Percentiles rank a stretch among this genome's conserved stretches.
Conservation (phyloP, 805 yeast genomes). For the Zygoascus ofunaensis region DNA sequence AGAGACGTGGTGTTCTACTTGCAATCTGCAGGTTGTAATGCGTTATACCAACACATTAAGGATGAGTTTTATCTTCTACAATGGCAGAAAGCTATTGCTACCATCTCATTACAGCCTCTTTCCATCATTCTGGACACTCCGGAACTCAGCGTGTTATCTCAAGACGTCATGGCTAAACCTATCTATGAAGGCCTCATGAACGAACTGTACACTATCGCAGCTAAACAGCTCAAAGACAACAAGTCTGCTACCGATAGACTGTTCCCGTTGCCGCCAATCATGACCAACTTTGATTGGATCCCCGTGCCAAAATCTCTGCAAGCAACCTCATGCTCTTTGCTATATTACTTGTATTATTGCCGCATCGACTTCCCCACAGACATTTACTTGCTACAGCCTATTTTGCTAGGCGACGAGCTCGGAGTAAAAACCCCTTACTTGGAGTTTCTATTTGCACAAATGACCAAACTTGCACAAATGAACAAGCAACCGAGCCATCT, state of each 20-base stretch:
- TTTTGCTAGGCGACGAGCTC: slow-evolving; percentile 80
- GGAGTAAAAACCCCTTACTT: slow-evolving; percentile 82
- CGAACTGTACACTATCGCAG: slow-evolving; percentile 57
- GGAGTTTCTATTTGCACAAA: slow-evolving; percentile 68
- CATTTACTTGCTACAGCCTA: slow-evolving; percentile 73
- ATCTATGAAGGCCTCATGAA: slow-evolving; percentile 68
- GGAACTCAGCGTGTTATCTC: slow-evolving; percentile 46
- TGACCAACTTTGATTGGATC: slow-evolving; percentile 1
- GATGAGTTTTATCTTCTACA: slow-evolving; percentile 35
- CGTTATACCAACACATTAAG: slow-evolving; percentile 5
- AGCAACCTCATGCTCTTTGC: slow-evolving; percentile 4
- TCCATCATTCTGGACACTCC: slow-evolving; percentile 65
- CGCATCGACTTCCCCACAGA: slow-evolving; percentile 58
- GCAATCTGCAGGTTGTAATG: slow-evolving; percentile 19
- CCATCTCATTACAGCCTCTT: slow-evolving; percentile 69
- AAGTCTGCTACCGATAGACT: neutral
- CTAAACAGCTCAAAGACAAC: slow-evolving; percentile 33
- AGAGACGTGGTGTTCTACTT: slow-evolving; percentile 11
- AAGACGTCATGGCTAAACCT: slow-evolving; percentile 77
- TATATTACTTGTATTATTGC: slow-evolving; percentile 47
- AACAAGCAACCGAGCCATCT: slow-evolving; percentile 4
- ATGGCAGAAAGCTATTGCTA: slow-evolving; percentile 78
- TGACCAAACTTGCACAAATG: slow-evolving; percentile 28
- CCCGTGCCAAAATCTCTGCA: slow-evolving; percentile 4
- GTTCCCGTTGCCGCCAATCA: neutral